Evolutionary conservation across 1,139 yeast genomes (phyloP).

Genomic region (Candida glucosophila): DNA sequence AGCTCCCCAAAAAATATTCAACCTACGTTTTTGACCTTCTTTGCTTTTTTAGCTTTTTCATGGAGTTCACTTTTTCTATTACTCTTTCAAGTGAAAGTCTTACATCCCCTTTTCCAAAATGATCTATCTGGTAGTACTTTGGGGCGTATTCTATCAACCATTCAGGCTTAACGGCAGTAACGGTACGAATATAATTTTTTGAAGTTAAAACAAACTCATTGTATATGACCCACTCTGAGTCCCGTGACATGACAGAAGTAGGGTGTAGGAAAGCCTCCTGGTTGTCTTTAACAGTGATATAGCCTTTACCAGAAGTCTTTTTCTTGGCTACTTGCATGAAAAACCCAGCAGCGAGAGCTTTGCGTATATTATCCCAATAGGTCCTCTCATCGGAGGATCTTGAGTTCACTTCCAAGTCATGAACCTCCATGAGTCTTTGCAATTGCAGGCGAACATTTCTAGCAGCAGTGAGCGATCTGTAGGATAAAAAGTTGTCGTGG

Average conservation of each 20-base stretch:
- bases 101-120: conserved; percentile 78
- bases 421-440: conserved; percentile 71
- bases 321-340: conserved; percentile 97
- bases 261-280: conserved; percentile 95
- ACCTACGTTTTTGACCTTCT: too few relatives aligned
- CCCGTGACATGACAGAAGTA: conserved; percentile 76
- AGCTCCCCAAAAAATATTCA: too few relatives aligned
- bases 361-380: conserved; percentile 68
- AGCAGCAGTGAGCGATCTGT: conserved; percentile 76
- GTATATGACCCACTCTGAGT: conserved; percentile 88
- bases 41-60: too few relatives aligned
- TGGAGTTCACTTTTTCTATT: conserved; percentile 39
- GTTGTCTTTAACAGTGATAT: conserved; percentile 85
- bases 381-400: conserved; percentile 61
- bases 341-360: conserved; percentile 87
- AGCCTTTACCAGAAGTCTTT: conserved; percentile 63
- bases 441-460: conserved; percentile 81
- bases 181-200: conserved; percentile 89
- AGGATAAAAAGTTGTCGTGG: conserved; percentile 77
- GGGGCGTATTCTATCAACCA: conserved; percentile 89
- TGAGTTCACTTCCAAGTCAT: conserved; percentile 65
- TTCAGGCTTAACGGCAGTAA: conserved; percentile 85
- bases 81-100: conserved; percentile 70
- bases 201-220: conserved; percentile 92
- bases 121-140: conserved; percentile 65